Evolutionary conservation across 2,329 filamentous ascomycete genomes (phyloP).

Genomic region (Pochonia chlamydosporia): DNA sequence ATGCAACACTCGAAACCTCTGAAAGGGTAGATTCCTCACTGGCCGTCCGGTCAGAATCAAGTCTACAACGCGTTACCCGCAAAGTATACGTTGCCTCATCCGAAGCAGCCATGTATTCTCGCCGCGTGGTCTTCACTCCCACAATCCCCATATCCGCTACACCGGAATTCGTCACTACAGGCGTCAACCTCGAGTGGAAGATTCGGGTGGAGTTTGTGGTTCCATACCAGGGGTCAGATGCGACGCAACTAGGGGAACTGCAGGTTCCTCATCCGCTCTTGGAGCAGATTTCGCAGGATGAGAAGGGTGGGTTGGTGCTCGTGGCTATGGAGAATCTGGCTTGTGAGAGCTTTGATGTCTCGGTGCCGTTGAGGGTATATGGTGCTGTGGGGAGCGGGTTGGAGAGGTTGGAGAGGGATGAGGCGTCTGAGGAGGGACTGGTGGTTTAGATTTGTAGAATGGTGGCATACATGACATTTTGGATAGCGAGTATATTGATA

Average conservation of each 20-base stretch:
- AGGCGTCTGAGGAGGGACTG: conserved; percentile 42
- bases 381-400: conserved; percentile 53
- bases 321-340: conserved; percentile 72
- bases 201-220: conserved; percentile 91
- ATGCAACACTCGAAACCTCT: conserved; percentile 76
- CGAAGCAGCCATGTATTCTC: conserved; percentile 77
- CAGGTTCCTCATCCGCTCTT: conserved; percentile 47
- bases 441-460: conserved; percentile 23
- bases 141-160: conserved; percentile 80
- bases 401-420: conserved; percentile 50
- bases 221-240: conserved; percentile 41
- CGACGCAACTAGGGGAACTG: conserved; percentile 13
- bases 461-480: not conserved
- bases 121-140: conserved; percentile 72
- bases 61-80: conserved; percentile 79
- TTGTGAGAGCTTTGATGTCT: conserved; percentile 87
- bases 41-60: conserved; percentile 78
- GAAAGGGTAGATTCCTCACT: conserved; percentile 78
- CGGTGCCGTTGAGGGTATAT: conserved; percentile 79
- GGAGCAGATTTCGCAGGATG: conserved; percentile 73
- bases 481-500: conserved; percentile 1
- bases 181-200: conserved; percentile 82
- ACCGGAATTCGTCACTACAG: conserved; percentile 87
- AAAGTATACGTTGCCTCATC: conserved; percentile 73
- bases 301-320: conserved; percentile 66